Base-by-base conservation (phyloP, 2,329 filamentous ascomycete species). In the Mollisiaceae sp. region DNA sequence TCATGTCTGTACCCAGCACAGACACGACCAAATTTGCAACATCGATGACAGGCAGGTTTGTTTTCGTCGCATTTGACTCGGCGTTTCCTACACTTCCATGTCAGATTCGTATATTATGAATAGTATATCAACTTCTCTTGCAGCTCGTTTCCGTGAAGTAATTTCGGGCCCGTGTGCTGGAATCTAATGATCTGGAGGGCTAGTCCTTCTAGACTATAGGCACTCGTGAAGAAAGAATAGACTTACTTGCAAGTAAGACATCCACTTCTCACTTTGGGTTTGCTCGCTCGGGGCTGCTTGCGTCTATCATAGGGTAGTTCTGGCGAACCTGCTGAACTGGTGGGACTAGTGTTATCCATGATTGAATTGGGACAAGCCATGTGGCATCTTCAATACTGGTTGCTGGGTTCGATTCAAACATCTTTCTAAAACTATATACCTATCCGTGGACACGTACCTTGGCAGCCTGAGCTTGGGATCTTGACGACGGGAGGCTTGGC, bases 31-130 rank as follows among this genome's bases (percentile, higher is more conserved):
- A 61, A 61, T 18, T 61, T 61, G 36, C 20, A 61, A 24, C 59
- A 61, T 2, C 59, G 45, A 50, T 61, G 47, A 14, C 59, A 61
- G 27, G 39, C 43, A 1, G 59, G 59, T 15, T 54, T 55, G 18
- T 24, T 61, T 35, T 61, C 59, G 45, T 61, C 59, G 24, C 59
- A 61, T 36, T 61, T 61, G 45, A 61, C 47, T 22, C 59, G 32
- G 9, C 59, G 59, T 43, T 56, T 36, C 35, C 52, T 56, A 9
- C 9, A 15, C 4, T 35, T 35, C 15, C 15, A 14, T 11, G 52
- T 56, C n/a, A 56, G 52, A 27, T 35, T 56, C 22, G 15, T 14
- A 15, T 24, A 41, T 24, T 18, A 3, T 27, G 12, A 32, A 32
- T 32, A 18, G 18, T 11, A 38, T n/a, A 43, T 36, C 22, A 20